These are phyloP conservation scores for Vachellia collinsii DNA, from an alignment of 306 rosid genomes.

Conservation along the genomic window DNA sequence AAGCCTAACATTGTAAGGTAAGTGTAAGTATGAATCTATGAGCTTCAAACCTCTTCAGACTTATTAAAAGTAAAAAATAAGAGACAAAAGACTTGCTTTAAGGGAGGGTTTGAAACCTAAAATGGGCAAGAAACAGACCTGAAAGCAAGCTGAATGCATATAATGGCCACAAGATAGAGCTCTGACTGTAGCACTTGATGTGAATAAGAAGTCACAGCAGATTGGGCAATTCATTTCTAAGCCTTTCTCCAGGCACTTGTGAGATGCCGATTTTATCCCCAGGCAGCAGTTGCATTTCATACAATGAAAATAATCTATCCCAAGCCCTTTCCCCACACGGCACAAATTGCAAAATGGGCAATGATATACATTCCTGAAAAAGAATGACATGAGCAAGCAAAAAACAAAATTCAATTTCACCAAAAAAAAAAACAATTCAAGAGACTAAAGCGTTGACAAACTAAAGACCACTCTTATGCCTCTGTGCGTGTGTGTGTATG, in stretches of 20 bases:
- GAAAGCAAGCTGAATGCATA: conserved; percentile 99
- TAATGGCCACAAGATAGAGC: conserved; percentile 97
- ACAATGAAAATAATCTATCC: conserved; percentile 91
- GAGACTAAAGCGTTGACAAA: conserved; percentile 3
- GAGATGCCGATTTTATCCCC: conserved; percentile 80
- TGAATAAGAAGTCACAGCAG: conserved; percentile 91
- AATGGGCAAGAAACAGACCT: conserved; percentile 54
- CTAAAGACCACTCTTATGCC: conserved; percentile 5
- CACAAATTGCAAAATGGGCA: conserved; percentile 99
- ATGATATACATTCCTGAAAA: conserved; percentile 85
- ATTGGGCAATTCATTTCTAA: conserved; percentile 98
- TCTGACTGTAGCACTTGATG: conserved; percentile 96
- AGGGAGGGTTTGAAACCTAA: not conserved
- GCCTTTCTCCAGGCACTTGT: conserved; percentile 95
- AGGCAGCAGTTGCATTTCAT: conserved; percentile 98
- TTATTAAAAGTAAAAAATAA: not conserved
- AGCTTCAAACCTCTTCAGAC: conserved; percentile 31
- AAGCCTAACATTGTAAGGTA: conserved; percentile 67
- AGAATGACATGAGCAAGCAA: conserved; percentile 9
- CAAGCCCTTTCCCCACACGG: conserved; percentile 97
- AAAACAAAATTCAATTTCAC: too few relatives aligned
- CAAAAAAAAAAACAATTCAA: conserved; percentile 30
- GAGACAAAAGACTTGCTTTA: not conserved
- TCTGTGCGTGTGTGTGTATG: too few relatives aligned
- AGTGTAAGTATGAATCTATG: conserved; percentile 39